Evolutionary conservation across 345 rosid genomes (phyloP).

Genomic region (Pugionium cornutum): DNA sequence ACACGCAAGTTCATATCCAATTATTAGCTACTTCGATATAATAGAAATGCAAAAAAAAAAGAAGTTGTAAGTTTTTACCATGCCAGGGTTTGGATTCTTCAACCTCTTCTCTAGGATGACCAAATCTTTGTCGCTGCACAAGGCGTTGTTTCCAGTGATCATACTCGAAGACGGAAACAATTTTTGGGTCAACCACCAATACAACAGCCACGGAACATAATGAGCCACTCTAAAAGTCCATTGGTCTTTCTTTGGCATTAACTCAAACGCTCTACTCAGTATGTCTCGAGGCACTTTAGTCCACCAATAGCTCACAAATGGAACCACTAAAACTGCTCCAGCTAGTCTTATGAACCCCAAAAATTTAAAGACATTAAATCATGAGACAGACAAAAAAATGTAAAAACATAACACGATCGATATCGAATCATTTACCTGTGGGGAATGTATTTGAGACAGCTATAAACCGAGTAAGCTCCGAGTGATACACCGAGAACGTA

Average conservation of each 20-base stretch:
- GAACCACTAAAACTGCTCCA: conserved; percentile 71
- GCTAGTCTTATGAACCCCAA: conserved; percentile 46
- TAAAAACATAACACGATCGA: not conserved
- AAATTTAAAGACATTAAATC: not conserved
- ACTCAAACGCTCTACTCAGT: conserved; percentile 41
- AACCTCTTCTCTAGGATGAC: conserved; percentile 41
- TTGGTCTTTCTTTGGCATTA: conserved; percentile 46
- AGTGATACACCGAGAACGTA: conserved; percentile 77
- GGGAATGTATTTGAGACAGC: conserved; percentile 83
- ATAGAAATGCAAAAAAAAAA: not conserved
- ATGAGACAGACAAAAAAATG: not conserved
- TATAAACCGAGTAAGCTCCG: conserved; percentile 69
- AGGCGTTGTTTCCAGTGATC: conserved; percentile 44
- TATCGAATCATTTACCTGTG: conserved; percentile 42
- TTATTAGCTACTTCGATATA: not conserved
- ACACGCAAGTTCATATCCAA: not conserved
- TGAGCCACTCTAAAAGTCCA: conserved; percentile 69
- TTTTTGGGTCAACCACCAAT: conserved; percentile 93
- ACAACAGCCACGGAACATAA: conserved; percentile 67
- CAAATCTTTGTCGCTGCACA: conserved; percentile 51
- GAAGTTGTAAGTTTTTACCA: conserved; percentile 44
- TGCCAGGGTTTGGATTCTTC: conserved; percentile 46
- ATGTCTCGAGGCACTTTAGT: conserved; percentile 58
- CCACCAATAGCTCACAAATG: conserved; percentile 92
- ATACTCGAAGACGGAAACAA: conserved; percentile 62